Evolutionary conservation across 2,329 filamentous ascomycete species (phyloP), one percentile per base, ranked within the genome.

Genomic region (Dactylellina haptotyla): DNA sequence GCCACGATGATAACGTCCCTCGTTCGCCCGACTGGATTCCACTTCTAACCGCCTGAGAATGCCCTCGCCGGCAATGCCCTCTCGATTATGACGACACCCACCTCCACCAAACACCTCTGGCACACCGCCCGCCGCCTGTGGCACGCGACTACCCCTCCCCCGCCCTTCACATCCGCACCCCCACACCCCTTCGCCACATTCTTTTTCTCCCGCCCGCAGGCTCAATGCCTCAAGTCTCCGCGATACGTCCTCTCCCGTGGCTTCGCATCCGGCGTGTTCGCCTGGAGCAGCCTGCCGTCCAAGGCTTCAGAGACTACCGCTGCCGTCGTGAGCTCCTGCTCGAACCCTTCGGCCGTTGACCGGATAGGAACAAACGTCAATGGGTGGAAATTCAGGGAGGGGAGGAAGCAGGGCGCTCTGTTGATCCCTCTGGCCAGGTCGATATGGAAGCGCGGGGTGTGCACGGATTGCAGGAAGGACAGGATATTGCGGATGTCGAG

Each of bases 211-310:
- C 26, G 37, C 25, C 61, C 67, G 30, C 57, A 46, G 8, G 41
- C 45, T 28, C 59, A 46, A 61, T 62, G 46, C 37, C 43, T 63
- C 3, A 65, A 64, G 30, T 72, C 67, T 12, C 67, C 67, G 3
- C 76, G 74, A 56, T 78, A 77, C 56, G 76, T 78, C 12, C 66
- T 78, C 61, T 77, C 76, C 25, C 71, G 76, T 28, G 76, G 76
- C 10, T 78, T 78, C 28, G 76, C 76, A 41, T 72, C 67, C 14
- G 76, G 77, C 20, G 75, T 77, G 18, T 77, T 77, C 57, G 70
- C 75, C 14, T 78, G 75, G 75, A 76, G 74, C 37, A 76, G 74
- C 39, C 58, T 76, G 26, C 75, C 77, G 10, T 63, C 59, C 5
- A 59, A 72, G 37, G 66, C 75, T 18, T 76, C 77, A 32, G 76